A percentile compares a stretch with the other conserved stretches of the same genome.
Conservation (phyloP, 1,284 basidiomycete species). For the Bothia castanella region DNA sequence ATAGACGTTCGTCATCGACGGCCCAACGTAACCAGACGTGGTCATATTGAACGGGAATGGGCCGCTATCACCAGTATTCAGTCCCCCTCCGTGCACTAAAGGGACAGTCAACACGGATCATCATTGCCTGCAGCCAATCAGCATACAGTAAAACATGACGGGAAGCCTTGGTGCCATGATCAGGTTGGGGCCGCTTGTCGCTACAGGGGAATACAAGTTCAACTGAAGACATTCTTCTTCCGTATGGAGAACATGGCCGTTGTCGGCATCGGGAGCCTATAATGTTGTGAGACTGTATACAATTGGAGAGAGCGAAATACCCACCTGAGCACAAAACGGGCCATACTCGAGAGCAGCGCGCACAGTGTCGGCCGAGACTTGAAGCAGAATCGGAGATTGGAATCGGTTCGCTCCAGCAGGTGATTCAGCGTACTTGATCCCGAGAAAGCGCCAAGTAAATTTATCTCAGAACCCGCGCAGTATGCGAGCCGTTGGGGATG, state of each 20-base stretch:
- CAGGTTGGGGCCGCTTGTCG: not conserved
- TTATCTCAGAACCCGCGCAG: conserved; percentile 18
- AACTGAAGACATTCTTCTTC: conserved; percentile 19
- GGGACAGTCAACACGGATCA: not conserved
- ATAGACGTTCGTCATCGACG: conserved; percentile 17
- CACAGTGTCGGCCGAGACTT: conserved; percentile 2
- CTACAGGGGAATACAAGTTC: conserved; percentile 17
- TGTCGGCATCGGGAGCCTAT: conserved; percentile 9
- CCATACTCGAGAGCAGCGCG: conserved; percentile 9
- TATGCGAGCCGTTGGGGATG: conserved; percentile 14
- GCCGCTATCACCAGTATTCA: conserved; percentile 13
- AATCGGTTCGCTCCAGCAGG: conserved; percentile 10
- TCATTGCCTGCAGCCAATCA: not conserved
- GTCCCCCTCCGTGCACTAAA: conserved; percentile 19
- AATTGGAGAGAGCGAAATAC: too few relatives aligned
- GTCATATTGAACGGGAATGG: conserved; percentile 10
- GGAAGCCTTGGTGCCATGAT: conserved; percentile 4
- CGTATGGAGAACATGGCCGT: conserved; percentile 2
- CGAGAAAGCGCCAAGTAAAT: conserved; percentile 18
- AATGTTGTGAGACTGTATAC: not conserved
- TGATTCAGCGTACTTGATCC: conserved; percentile 14
- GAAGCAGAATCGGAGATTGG: conserved; percentile 11
- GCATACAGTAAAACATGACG: conserved; percentile 22
- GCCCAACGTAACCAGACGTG: conserved; percentile 18
- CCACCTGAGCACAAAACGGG: conserved; percentile 18